Percentiles rank a stretch among this genome's conserved stretches.
Conservation (phyloP, 2,329 filamentous ascomycete genomes). For the Eurotiales sp. region DNA sequence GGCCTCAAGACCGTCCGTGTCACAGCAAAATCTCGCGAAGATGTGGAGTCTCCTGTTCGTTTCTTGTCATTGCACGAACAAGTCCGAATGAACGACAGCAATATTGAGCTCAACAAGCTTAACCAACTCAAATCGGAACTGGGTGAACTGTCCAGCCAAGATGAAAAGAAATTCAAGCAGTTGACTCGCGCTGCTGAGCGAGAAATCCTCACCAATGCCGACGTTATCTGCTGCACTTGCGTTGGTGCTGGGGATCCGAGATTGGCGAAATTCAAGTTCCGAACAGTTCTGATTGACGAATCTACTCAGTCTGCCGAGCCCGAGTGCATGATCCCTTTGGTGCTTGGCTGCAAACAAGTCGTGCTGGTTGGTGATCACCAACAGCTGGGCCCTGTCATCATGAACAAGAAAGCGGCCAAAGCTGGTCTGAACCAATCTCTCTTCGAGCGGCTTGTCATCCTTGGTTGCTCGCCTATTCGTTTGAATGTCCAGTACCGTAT, state of each 20-base stretch:
- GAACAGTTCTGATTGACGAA: slow-evolving; percentile 96
- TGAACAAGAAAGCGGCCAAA: slow-evolving; percentile 99
- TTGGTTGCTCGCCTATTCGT: slow-evolving; percentile 86
- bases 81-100: slow-evolving; percentile 95
- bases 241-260: slow-evolving; percentile 95
- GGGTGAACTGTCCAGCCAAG: slow-evolving; percentile 87
- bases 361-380: slow-evolving; percentile 99
- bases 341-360: slow-evolving; percentile 96
- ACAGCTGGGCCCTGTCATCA: slow-evolving; percentile 95
- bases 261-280: slow-evolving; percentile 94
- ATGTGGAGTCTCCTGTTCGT: slow-evolving; percentile 96
- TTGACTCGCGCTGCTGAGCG: slow-evolving; percentile 89
- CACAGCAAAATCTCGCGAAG: slow-evolving; percentile 97
- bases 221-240: slow-evolving; percentile 98
- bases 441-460: slow-evolving; percentile 90
- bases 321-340: slow-evolving; percentile 97
- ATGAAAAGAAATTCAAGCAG: slow-evolving; percentile 98
- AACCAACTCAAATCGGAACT: slow-evolving; percentile 88
- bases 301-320: slow-evolving; percentile 97
- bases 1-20: slow-evolving; percentile 95
- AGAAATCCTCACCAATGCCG: slow-evolving; percentile 90
- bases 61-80: slow-evolving; percentile 95
- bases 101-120: slow-evolving; percentile 86
- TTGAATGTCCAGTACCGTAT: slow-evolving; percentile 98
- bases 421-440: slow-evolving; percentile 97